Base-by-base conservation (phyloP, 805 yeast genomes). In the Candida piceae region DNA sequence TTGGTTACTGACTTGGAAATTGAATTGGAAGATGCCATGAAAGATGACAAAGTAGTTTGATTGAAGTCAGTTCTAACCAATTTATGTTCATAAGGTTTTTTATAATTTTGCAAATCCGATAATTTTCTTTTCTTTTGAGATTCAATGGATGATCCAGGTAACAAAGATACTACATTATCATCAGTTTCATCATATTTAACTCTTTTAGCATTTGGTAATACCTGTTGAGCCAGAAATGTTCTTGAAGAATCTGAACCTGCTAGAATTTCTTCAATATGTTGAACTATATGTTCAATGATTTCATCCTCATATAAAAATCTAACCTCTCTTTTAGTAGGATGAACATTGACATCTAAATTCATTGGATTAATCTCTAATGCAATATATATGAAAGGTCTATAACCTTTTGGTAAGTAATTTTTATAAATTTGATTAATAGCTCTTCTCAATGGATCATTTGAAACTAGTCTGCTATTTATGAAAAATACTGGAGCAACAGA, bases 241-340 rank as follows among this genome's bases (percentile, higher is more conserved):
- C 97, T 69, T 3, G 87, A 72, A 0, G 78, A 66, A 46, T 87
- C 96, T 6, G 77, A 67, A 3, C 64, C 63, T 2, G 75, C 62
- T 20, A 93, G 64, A 2, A 63, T 54, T 4, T 58, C 63, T 38
- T 77, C 80, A 1, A 88, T 53, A 5, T 58, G 48, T 0, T 59
- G 56, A 22, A 80, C 67, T 2, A 89, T 67, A 24, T 53, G 48
- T 27, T 80, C 87, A 9, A 85, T 72, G 16, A 93, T 87, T 53
- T 89, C 97, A 31, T 83, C 93, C 50, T 93, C 97, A 55, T 78
- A 60, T 24, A 93, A 62, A 54, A 93, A 88, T 29, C 94, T 58
- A 2, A 93, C 97, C 50, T 90, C 97, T 40, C 90, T 71, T 49
- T 93, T 93, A 0, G 97, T 90, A 0, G 98, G 98, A 54, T 93